Evolutionary conservation across 352 stramenopile genomes (phyloP), one percentile per base, ranked within the genome.

Genomic region (Globisporangium barbulae): DNA sequence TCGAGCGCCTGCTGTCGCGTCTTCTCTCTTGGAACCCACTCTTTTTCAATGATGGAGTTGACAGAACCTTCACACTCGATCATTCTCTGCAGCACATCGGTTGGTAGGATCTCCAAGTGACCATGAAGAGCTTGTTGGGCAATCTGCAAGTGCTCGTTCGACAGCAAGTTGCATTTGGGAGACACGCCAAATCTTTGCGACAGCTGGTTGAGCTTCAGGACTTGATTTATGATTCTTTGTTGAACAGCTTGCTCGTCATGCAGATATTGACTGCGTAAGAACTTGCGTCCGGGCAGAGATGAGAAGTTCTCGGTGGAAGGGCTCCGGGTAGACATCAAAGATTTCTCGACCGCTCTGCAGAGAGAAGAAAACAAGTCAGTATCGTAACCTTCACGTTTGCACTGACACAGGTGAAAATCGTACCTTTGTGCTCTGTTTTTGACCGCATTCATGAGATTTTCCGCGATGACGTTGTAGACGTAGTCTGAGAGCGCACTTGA

Each of bases 21-120:
- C 47, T 76, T 78, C 62, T 92, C 79, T 65, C 79, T 70, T 13
- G 79, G 78, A 12, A 78, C 60, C 83, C 83, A 92, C 58, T 90
- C 70, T 9, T 64, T 75, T 49, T 73, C 70, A 42, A 92, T 89
- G 22, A 81, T 35, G 5, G 33, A 13, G 37, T 83, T 89, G 10
- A 80, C 78, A 5, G 41, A 22, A 30, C 73, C 74, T 59, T 92
- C 83, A 28, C 75, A 75, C 0, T 76, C 64, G 25, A 89, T 57
- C 79, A 92, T 92, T 28, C 66, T 72, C 48, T 78, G 64, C 44
- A 90, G 74, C 0, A 90, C 78, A 1, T 82, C 70, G 0, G 74
- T 66, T 9, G 83, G 75, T 1, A 90, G 56, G 10, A 89, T 69
- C 65, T 88, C 78, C 9, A 90, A 66, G 64, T 90, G 83, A 0